These are phyloP conservation scores for Acer negundo DNA, from an alignment of 345 rosid species.

Conservation along the genomic window DNA sequence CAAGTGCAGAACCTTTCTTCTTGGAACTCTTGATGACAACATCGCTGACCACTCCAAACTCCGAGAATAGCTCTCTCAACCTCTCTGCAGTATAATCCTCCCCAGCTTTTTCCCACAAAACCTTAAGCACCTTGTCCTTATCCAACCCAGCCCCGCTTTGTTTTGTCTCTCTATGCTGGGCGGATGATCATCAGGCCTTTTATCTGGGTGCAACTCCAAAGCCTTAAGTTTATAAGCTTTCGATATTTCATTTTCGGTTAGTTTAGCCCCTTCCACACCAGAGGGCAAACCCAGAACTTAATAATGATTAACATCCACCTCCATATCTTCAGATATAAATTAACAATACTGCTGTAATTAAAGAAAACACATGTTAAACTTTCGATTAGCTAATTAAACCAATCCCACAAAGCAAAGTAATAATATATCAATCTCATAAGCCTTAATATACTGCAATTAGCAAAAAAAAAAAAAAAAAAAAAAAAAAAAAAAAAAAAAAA, in stretches of 20 bases:
- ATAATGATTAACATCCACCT: constrained; percentile 56
- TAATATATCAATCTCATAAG: neutral
- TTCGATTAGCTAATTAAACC: neutral
- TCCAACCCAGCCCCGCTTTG: constrained; percentile 41
- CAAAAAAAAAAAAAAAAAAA: no score
- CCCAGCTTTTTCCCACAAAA: constrained; percentile 72
- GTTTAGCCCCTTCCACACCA: constrained; percentile 80
- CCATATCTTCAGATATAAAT: constrained; percentile 30
- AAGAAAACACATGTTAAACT: neutral
- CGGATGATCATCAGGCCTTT: no score
- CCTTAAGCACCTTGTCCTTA: constrained; percentile 70
- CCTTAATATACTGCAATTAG: no score
- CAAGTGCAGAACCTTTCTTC: constrained; percentile 75
- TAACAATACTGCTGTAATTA: neutral
- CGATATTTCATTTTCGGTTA: constrained; percentile 69
- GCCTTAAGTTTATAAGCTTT: constrained; percentile 80
- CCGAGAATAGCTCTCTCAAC: constrained; percentile 63
- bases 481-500: no score
- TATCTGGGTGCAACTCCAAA: constrained; percentile 78
- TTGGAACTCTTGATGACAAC: constrained; percentile 68
- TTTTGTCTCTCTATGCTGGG: constrained; percentile 36
- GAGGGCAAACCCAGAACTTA: constrained; percentile 40
- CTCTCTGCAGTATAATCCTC: constrained; percentile 62
- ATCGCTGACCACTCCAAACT: constrained; percentile 82
- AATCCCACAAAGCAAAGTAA: neutral